A percentile compares a stretch with the other conserved stretches of the same genome.
phyloP scores from a whole-genome alignment of 2,329 filamentous ascomycete genomes.

The Alternaria metachromatica region DNA sequence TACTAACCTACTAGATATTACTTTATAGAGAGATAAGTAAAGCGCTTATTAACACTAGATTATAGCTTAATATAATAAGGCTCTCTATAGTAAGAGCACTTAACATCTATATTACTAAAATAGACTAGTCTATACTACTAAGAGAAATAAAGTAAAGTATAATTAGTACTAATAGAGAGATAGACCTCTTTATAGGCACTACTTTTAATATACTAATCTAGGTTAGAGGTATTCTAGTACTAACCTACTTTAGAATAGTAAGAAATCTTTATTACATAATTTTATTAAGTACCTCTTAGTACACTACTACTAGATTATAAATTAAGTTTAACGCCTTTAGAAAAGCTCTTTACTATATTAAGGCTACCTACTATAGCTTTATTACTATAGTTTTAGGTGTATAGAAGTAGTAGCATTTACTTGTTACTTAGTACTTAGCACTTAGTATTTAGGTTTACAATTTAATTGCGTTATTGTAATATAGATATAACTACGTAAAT shows the following conservation, averaged over 20 bases:
- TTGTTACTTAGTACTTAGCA: too few species aligned
- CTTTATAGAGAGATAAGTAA: too few species aligned
- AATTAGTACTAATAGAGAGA: not conserved
- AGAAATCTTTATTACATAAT: not conserved
- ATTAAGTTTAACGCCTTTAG: not conserved
- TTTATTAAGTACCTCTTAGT: not conserved
- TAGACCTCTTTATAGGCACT: not conserved
- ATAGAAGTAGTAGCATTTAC: too few species aligned
- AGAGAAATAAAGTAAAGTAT: not conserved
- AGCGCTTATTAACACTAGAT: too few species aligned
- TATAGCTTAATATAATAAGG: not conserved
- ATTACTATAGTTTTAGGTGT: too few species aligned
- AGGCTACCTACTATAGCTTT: too few species aligned
- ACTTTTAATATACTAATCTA: not conserved
- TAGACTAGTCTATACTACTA: not conserved
- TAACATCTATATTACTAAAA: not conserved
- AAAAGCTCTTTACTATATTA: not conserved
- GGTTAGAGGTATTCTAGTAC: not conserved
- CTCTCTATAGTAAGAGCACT: not conserved
- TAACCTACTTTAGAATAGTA: not conserved
- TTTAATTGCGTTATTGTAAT: too few species aligned
- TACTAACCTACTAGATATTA: too few species aligned
- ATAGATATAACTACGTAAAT: too few species aligned
- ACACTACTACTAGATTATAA: not conserved
- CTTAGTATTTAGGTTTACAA: too few species aligned